phyloP scores from a whole-genome alignment of 805 yeast genomes.

The Clavispora asparagi region DNA sequence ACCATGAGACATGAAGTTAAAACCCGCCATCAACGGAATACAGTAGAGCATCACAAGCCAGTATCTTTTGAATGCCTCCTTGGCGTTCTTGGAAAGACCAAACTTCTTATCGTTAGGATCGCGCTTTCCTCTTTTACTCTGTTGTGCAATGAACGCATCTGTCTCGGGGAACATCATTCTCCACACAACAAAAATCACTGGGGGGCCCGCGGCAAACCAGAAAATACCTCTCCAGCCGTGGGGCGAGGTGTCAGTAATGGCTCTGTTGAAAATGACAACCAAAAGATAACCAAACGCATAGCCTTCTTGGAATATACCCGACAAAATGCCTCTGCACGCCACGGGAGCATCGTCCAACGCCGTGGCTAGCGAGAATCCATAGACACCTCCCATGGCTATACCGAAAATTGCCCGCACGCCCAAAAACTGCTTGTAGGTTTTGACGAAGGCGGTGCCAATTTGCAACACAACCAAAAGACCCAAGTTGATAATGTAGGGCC shows the following conservation, averaged over 20 bases:
- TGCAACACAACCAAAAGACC: slow-evolving; percentile 46
- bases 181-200: slow-evolving; percentile 54
- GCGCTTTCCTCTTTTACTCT: slow-evolving; percentile 5
- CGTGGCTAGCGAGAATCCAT: slow-evolving; percentile 60
- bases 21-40: slow-evolving; percentile 43
- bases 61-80: slow-evolving; percentile 36
- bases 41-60: slow-evolving; percentile 59
- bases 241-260: slow-evolving; percentile 41
- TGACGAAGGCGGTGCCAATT: slow-evolving; percentile 60
- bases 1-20: slow-evolving; percentile 39
- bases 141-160: slow-evolving; percentile 37
- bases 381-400: slow-evolving; percentile 67
- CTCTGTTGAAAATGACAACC: slow-evolving; percentile 62
- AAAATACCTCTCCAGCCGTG: slow-evolving; percentile 63
- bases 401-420: slow-evolving; percentile 64
- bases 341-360: slow-evolving; percentile 63
- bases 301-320: slow-evolving; percentile 77
- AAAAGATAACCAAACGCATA: slow-evolving; percentile 66
- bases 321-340: slow-evolving; percentile 52
- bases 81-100: slow-evolving; percentile 5
- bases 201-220: slow-evolving; percentile 70
- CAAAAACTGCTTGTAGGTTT: slow-evolving; percentile 51
- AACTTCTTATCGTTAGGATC: neutral
- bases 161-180: slow-evolving; percentile 56
- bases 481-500: slow-evolving; percentile 49